Evolutionary conservation across 176 grass and related monocot species (phyloP), one percentile per base, ranked within the genome.

Genomic region (Oryza australiensis): DNA sequence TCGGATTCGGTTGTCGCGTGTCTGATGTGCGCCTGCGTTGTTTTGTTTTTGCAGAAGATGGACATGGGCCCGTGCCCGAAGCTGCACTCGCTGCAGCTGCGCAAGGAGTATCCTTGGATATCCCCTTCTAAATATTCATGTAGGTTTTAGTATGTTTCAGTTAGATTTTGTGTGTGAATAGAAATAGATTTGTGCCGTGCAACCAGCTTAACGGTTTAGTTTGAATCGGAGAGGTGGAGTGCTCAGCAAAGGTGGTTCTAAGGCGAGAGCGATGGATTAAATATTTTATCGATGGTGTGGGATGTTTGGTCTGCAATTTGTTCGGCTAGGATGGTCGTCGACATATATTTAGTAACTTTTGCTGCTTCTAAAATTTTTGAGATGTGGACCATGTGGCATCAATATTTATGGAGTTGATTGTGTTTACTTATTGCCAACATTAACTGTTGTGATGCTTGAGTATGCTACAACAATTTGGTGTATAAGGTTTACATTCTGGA

Each of bases 41-140:
- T 85, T 29, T 29, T 77, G 26, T 76, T 76, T 24, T 83, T 84
- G 69, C 93, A 94, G 96, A 99, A 99, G 90, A 95, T 99, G 93
- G 96, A 99, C 68, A 95, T 95, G 96, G 93, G 89, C 1, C 85
- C 93, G 45, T 99, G 93, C 79, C 87, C 90, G 26, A 95, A 95
- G 89, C 89, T 99, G 83, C 96, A 95, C 62, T 99, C 91, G 9
- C 72, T 95, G 85, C 90, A 85, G 83, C 88, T 95, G 64, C 86
- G 93, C 46, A 95, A 93, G 77, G 93, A 98, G 93, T 98, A 98
- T 98, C 88, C 90, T 99, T 81, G 5, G 33, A 81, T 5, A 81
- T 55, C 65, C 38, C 28, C 60, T 45, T 42, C 42, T 60, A 26
- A 27, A 53, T 70, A 4, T 68, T 15, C 66, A 80, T 8, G 12